Conservation (phyloP, 768 basidiomycete species). For the Mycena epipterygia region DNA sequence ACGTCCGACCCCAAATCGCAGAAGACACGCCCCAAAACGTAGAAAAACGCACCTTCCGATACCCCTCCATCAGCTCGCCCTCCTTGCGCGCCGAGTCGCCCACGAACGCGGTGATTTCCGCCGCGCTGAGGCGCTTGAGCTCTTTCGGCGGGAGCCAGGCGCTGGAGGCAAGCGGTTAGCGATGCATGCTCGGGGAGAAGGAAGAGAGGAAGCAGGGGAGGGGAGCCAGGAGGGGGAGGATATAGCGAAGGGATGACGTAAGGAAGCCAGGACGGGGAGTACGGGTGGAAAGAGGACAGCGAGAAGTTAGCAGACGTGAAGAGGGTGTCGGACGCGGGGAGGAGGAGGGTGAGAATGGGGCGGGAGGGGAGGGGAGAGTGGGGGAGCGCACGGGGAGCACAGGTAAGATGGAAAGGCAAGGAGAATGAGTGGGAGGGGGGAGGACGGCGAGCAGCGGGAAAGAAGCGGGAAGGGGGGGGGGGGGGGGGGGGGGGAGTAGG, state of each 20-base stretch:
- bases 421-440: too few species aligned
- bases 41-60: slow-evolving; percentile 50
- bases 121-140: slow-evolving; percentile 79
- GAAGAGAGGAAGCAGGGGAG: background rate
- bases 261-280: too few species aligned
- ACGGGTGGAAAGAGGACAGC: background rate
- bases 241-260: background rate
- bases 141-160: slow-evolving; percentile 92
- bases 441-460: too few species aligned
- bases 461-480: background rate
- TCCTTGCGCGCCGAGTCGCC: slow-evolving; percentile 76
- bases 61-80: slow-evolving; percentile 78
- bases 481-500: background rate
- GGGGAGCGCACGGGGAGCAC: too few species aligned
- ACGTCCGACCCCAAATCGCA: too few species aligned
- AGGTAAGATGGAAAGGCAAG: too few species aligned
- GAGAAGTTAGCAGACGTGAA: background rate
- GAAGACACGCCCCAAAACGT: background rate
- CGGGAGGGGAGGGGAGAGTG: background rate
- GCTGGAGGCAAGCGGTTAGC: slow-evolving; percentile 54
- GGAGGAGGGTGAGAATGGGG: background rate
- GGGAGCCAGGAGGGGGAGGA: background rate
- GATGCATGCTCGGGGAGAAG: background rate
- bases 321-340: background rate
- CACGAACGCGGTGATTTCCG: slow-evolving; percentile 90